phyloP scores from a whole-genome alignment of 345 rosid genomes.

The Linum tenue region DNA sequence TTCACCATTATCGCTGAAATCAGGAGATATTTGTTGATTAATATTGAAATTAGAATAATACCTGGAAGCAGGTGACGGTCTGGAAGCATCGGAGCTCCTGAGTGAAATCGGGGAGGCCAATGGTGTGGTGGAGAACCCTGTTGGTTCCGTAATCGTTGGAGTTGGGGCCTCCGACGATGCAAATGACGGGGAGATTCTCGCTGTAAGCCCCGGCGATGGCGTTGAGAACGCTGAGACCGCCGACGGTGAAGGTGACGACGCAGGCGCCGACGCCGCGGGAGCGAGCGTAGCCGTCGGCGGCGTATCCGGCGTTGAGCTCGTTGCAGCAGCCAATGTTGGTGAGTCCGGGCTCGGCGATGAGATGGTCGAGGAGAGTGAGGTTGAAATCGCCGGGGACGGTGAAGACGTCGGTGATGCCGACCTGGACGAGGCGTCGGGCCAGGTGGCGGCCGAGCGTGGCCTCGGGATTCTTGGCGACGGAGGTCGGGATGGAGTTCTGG shows the following conservation, averaged over 20 bases:
- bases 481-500: constrained; percentile 19
- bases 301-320: constrained; percentile 81
- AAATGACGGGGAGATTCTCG: constrained; percentile 66
- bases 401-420: constrained; percentile 47
- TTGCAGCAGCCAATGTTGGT: constrained; percentile 64
- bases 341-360: constrained; percentile 66
- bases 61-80: constrained; percentile 70
- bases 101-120: constrained; percentile 65
- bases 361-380: constrained; percentile 65
- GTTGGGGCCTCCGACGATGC: constrained; percentile 83
- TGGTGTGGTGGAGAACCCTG: constrained; percentile 69
- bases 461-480: constrained; percentile 28
- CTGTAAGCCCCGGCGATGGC: constrained; percentile 80
- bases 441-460: constrained; percentile 57
- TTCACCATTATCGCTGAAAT: too few relatives aligned
- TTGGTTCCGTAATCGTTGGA: constrained; percentile 80
- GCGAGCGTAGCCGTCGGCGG: constrained; percentile 71
- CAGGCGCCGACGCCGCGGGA: constrained; percentile 76
- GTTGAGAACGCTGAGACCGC: constrained; percentile 66
- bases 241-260: constrained; percentile 75
- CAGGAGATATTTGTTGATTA: too few relatives aligned
- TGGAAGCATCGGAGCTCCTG: constrained; percentile 68
- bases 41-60: not conserved
- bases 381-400: constrained; percentile 76
- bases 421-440: constrained; percentile 55